These are phyloP conservation scores for Gynostemma pentaphyllum DNA, from an alignment of 306 rosid genomes.

Conservation along the genomic window DNA sequence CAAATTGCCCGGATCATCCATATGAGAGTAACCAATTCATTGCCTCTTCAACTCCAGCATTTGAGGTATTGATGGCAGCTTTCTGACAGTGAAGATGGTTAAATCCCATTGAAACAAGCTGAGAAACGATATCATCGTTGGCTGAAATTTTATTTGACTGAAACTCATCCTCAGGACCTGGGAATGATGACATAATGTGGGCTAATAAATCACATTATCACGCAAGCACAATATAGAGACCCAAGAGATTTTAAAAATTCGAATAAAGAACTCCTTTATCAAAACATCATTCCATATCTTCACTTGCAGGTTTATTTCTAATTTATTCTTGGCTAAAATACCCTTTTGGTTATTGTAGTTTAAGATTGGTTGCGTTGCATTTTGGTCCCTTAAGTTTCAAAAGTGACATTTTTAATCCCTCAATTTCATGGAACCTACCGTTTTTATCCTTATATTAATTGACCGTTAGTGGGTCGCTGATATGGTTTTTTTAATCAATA, in stretches of 20 bases:
- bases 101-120: constrained; percentile 96
- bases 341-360: no score
- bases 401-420: no score
- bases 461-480: no score
- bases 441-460: no score
- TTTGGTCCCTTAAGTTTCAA: no score
- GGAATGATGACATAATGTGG: background rate
- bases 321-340: no score
- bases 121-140: constrained; percentile 65
- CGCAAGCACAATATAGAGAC: background rate
- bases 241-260: background rate
- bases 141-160: constrained; percentile 33
- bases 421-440: no score
- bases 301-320: no score
- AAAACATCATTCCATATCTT: no score
- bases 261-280: no score
- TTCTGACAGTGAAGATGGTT: constrained; percentile 70
- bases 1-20: constrained; percentile 77
- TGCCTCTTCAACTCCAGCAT: constrained; percentile 89
- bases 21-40: constrained; percentile 97
- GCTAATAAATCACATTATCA: background rate
- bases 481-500: no score
- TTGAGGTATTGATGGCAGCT: constrained; percentile 82
- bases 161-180: constrained; percentile 40
- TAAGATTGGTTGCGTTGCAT: no score